phyloP scores from a whole-genome alignment of 2,329 filamentous ascomycete species.

The Trichoderma arundinaceum region DNA sequence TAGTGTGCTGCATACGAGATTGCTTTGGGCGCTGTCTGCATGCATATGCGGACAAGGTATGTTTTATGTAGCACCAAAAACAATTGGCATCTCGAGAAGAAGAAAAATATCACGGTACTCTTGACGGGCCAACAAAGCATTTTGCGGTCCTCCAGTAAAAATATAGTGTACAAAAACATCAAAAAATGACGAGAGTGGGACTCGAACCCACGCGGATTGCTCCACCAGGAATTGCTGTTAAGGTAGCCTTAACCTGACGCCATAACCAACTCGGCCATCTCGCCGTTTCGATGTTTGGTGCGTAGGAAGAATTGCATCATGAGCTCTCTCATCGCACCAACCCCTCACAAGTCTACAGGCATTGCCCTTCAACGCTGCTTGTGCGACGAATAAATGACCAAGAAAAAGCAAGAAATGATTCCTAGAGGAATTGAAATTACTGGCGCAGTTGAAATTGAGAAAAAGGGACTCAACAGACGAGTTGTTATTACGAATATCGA shows the following conservation, averaged over 20 bases:
- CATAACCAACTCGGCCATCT: constrained; percentile 34
- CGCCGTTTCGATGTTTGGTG: constrained; percentile 3
- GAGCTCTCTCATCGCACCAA: background rate
- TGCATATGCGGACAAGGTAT: too few species aligned
- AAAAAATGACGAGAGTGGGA: constrained; percentile 34
- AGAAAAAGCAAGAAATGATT: background rate
- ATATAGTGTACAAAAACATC: background rate
- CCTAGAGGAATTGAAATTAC: too few species aligned
- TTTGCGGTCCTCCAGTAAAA: background rate
- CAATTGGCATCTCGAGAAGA: too few species aligned
- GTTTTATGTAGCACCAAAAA: too few species aligned
- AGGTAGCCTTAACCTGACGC: constrained; percentile 34
- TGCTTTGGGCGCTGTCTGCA: background rate
- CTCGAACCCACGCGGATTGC: constrained; percentile 35
- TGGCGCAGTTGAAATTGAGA: too few species aligned
- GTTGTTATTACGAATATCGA: background rate
- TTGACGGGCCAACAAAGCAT: too few species aligned
- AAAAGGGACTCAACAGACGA: too few species aligned
- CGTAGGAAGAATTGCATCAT: background rate
- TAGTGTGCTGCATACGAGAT: background rate
- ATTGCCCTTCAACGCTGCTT: too few species aligned
- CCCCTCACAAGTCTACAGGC: too few species aligned
- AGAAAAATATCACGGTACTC: too few species aligned
- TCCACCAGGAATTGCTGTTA: constrained; percentile 35
- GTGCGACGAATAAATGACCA: background rate